These are phyloP conservation scores for Russula sp. DNA, from an alignment of 768 basidiomycete genomes.

Conservation along the genomic window DNA sequence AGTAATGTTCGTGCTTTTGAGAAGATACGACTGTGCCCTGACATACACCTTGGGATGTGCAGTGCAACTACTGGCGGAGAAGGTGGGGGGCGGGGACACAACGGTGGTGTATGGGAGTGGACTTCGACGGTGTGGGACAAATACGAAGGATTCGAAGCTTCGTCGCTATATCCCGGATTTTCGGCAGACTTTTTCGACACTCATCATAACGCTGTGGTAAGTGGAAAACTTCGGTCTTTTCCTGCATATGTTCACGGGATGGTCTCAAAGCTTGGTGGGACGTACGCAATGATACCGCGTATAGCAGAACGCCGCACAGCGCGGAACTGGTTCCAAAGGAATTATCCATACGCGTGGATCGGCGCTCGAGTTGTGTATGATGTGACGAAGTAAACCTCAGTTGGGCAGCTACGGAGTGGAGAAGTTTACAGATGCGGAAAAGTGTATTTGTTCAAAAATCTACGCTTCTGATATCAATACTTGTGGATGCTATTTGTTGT, in stretches of 20 bases:
- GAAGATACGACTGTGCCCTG: neutral
- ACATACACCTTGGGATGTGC: neutral
- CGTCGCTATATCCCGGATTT: slow-evolving; percentile 83
- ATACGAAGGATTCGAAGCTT: slow-evolving; percentile 70
- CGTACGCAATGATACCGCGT: slow-evolving; percentile 79
- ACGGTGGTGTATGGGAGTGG: slow-evolving; percentile 99
- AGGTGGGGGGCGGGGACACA: slow-evolving; percentile 57
- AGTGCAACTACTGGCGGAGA: slow-evolving; percentile 66
- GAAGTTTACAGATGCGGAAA: neutral
- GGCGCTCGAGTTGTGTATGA: slow-evolving; percentile 71
- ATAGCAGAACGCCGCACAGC: slow-evolving; percentile 69
- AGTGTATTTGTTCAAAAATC: neutral
- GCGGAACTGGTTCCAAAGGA: slow-evolving; percentile 89
- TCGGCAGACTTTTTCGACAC: slow-evolving; percentile 90
- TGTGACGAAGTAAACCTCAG: slow-evolving; percentile 10
- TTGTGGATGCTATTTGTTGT: neutral
- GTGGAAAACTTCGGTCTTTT: slow-evolving; percentile 31
- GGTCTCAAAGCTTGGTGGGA: slow-evolving; percentile 71
- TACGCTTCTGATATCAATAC: neutral
- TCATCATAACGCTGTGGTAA: slow-evolving; percentile 79
- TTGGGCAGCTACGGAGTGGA: neutral
- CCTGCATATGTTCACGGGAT: slow-evolving; percentile 13
- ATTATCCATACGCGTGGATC: slow-evolving; percentile 86
- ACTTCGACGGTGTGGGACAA: slow-evolving; percentile 73
- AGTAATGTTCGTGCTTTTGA: slow-evolving; percentile 31